Percentiles rank a stretch among this genome's conserved stretches.
These are phyloP conservation scores for Calonectria honghensis DNA, from an alignment of 2,329 filamentous ascomycete genomes.

Conservation along the genomic window DNA sequence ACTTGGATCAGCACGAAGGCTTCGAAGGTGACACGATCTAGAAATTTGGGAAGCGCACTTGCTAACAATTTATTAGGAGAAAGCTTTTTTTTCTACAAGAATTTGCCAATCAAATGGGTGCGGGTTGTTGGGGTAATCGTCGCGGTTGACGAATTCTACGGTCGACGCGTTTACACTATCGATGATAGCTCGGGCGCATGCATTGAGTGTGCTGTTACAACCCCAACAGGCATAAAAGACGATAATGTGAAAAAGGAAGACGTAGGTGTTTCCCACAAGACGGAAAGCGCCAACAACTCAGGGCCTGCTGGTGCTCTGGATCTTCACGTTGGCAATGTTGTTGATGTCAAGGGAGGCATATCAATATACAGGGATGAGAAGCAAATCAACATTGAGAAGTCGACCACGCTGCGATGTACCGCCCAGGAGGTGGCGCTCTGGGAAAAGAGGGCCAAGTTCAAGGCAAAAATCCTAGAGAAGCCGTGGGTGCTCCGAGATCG, in stretches of 20 bases:
- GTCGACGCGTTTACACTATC: slow-evolving; percentile 72
- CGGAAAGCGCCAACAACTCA: slow-evolving; percentile 24
- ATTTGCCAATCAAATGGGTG: slow-evolving; percentile 86
- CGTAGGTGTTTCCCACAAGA: slow-evolving; percentile 32
- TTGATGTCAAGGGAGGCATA: slow-evolving; percentile 75
- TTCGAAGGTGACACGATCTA: slow-evolving; percentile 73
- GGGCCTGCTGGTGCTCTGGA: slow-evolving; percentile 49
- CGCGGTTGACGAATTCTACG: slow-evolving; percentile 71
- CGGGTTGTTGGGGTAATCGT: slow-evolving; percentile 83
- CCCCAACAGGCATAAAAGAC: slow-evolving; percentile 34
- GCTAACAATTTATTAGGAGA: slow-evolving; percentile 62
- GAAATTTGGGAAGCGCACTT: neutral
- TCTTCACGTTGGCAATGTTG: slow-evolving; percentile 71
- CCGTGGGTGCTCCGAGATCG: slow-evolving; percentile 73
- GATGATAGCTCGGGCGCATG: slow-evolving; percentile 79
- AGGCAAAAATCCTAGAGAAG: slow-evolving; percentile 67
- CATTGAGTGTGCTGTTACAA: slow-evolving; percentile 66
- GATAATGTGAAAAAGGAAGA: slow-evolving; percentile 13
- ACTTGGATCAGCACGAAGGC: slow-evolving; percentile 67
- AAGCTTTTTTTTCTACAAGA: slow-evolving; percentile 79
- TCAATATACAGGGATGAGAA: slow-evolving; percentile 67
- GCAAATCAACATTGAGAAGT: slow-evolving; percentile 72
- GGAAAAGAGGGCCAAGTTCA: slow-evolving; percentile 72
- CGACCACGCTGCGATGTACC: slow-evolving; percentile 69
- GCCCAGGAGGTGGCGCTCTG: slow-evolving; percentile 76